These are phyloP conservation scores for Diplocarpon mali DNA, from an alignment of 2,329 filamentous ascomycete genomes.

Conservation along the genomic window DNA sequence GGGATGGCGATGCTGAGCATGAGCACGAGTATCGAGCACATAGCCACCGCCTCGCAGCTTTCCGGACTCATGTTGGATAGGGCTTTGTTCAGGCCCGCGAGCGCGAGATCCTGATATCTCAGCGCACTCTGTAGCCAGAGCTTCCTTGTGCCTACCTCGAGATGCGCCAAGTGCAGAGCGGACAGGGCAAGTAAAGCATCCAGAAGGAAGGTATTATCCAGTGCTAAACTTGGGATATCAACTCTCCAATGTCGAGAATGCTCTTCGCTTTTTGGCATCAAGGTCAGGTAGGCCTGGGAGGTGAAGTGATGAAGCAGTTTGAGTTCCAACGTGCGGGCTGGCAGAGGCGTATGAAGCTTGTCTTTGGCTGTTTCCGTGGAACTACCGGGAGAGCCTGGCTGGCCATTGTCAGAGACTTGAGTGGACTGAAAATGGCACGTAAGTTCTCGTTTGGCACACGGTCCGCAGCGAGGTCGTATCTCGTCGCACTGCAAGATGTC, in stretches of 20 bases:
- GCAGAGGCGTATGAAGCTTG: neutral
- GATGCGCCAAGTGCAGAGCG: constrained; percentile 20
- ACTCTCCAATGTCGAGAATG: constrained; percentile 26
- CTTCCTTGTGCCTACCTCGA: constrained; percentile 3
- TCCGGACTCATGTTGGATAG: constrained; percentile 7
- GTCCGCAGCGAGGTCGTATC: no score
- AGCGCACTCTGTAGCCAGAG: constrained; percentile 3
- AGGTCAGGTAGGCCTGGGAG: constrained; percentile 14
- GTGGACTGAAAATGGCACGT: no score
- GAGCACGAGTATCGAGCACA: constrained; percentile 2
- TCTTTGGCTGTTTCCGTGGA: neutral
- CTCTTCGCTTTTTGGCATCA: constrained; percentile 6
- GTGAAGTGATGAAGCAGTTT: constrained; percentile 19
- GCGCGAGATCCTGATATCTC: constrained; percentile 10
- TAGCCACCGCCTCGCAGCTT: constrained; percentile 6
- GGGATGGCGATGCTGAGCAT: neutral
- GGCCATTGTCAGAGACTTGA: no score
- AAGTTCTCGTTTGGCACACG: no score
- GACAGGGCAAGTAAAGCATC: constrained; percentile 32
- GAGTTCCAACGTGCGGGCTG: constrained; percentile 4
- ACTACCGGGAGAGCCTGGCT: no score
- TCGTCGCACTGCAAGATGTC: no score
- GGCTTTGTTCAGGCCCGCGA: constrained; percentile 8
- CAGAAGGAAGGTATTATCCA: constrained; percentile 29
- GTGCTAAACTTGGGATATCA: constrained; percentile 28